These are phyloP conservation scores for Guadua angustifolia DNA, from an alignment of 176 grass and related monocot species.

Conservation along the genomic window DNA sequence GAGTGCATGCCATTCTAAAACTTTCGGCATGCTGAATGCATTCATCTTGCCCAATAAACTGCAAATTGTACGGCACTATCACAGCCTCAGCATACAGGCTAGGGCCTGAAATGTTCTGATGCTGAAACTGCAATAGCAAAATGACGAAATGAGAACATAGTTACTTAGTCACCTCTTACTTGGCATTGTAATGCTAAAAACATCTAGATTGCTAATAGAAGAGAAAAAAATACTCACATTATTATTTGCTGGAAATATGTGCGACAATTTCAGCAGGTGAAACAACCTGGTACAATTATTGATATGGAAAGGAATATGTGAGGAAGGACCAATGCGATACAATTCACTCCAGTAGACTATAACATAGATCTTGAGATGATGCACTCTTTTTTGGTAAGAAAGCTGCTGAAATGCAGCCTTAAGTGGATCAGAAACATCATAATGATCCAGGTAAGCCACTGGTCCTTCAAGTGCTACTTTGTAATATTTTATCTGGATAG, in stretches of 20 bases:
- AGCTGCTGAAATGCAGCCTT: conserved; percentile 67
- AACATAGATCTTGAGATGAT: conserved; percentile 64
- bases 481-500: conserved; percentile 66
- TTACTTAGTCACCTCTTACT: conserved; percentile 21
- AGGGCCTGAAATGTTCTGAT: conserved; percentile 40
- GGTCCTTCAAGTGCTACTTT: conserved; percentile 84
- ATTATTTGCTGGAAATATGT: conserved; percentile 72
- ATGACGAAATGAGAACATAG: conserved; percentile 32
- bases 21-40: conserved; percentile 45
- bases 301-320: conserved; percentile 49
- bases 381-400: conserved; percentile 47
- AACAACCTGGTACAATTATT: conserved; percentile 46
- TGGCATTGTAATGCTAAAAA: conserved; percentile 28
- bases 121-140: conserved; percentile 62
- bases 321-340: conserved; percentile 51
- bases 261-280: conserved; percentile 75
- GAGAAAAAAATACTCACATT: conserved; percentile 51
- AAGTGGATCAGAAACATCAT: conserved; percentile 57
- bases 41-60: conserved; percentile 51
- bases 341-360: conserved; percentile 63
- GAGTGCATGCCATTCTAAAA: conserved; percentile 50
- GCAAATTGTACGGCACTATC: conserved; percentile 66
- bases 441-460: conserved; percentile 53
- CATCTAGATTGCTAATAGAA: background rate
- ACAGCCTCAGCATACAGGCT: conserved; percentile 79